Conservation (phyloP, 2,329 filamentous ascomycete species). For the Colletotrichum melonis region DNA sequence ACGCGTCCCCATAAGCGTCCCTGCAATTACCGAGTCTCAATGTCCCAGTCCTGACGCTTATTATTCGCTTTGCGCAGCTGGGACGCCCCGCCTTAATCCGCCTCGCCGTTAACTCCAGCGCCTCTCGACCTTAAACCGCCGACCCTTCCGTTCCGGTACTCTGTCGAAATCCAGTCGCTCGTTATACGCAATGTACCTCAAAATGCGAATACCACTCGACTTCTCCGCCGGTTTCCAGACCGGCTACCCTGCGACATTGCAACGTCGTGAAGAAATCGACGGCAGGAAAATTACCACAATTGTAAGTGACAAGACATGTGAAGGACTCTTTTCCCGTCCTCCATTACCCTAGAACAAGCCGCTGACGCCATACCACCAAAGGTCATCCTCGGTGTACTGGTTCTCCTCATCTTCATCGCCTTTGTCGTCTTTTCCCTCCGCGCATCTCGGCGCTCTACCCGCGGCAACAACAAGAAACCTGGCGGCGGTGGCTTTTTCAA, state of each 20-base stretch:
- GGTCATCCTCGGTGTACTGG: conserved; percentile 41
- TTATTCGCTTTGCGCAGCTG: conserved; percentile 29
- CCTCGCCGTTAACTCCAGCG: conserved; percentile 10
- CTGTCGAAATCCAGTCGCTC: conserved; percentile 21
- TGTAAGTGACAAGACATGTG: conserved; percentile 21
- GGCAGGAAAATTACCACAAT: conserved; percentile 30
- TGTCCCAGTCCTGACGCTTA: conserved; percentile 29
- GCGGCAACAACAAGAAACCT: conserved; percentile 39
- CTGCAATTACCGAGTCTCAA: conserved; percentile 9
- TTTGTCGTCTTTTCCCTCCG: conserved; percentile 39
- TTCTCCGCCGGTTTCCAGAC: not conserved
- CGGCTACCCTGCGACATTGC: not conserved
- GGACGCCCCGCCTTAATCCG: conserved; percentile 30
- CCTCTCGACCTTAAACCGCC: conserved; percentile 11
- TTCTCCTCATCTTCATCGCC: conserved; percentile 39
- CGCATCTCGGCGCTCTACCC: conserved; percentile 45
- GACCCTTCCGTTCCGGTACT: conserved; percentile 15
- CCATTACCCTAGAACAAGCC: not conserved
- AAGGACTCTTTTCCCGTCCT: not conserved
- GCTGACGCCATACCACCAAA: conserved; percentile 28
- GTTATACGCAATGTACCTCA: conserved; percentile 31
- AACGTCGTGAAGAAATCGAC: conserved; percentile 19
- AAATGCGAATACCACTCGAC: conserved; percentile 24
- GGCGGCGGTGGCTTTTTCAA: conserved; percentile 24
- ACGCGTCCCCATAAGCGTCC: not conserved